These are phyloP conservation scores for Solanum chmielewskii DNA, from an alignment of 257 asterid species.

Conservation along the genomic window DNA sequence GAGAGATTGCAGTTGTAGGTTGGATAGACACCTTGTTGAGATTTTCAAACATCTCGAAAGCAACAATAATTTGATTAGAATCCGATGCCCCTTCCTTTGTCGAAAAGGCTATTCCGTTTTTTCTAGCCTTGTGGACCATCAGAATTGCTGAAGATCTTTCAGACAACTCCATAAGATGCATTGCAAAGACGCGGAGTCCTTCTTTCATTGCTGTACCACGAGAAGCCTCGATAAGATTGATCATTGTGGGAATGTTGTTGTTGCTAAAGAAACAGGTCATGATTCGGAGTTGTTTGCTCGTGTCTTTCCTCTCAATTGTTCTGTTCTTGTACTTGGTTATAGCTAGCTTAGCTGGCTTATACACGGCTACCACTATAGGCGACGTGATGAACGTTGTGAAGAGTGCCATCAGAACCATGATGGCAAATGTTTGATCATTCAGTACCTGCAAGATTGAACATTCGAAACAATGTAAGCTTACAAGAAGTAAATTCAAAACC, in stretches of 20 bases:
- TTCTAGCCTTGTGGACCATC: conserved; percentile 54
- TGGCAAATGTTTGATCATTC: conserved; percentile 52
- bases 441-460: conserved; percentile 22
- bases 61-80: conserved; percentile 28
- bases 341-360: conserved; percentile 40
- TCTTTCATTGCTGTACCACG: conserved; percentile 26
- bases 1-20: conserved; percentile 44
- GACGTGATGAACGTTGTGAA: conserved; percentile 51
- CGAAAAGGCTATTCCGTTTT: conserved; percentile 46
- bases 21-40: conserved; percentile 37
- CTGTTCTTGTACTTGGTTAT: conserved; percentile 22
- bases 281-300: conserved; percentile 18
- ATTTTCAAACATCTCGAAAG: conserved; percentile 38
- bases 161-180: conserved; percentile 52
- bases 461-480: not conserved
- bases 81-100: conserved; percentile 4
- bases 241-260: conserved; percentile 27
- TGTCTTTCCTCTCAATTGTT: conserved; percentile 28
- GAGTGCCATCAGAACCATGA: conserved; percentile 53
- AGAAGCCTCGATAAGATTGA: conserved; percentile 47
- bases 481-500: not conserved
- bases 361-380: conserved; percentile 26
- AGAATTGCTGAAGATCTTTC: conserved; percentile 44
- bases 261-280: conserved; percentile 40
- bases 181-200: conserved; percentile 45